Base-by-base conservation (phyloP, 495 filamentous ascomycete species). In the Saxophila tyrrhenica region DNA sequence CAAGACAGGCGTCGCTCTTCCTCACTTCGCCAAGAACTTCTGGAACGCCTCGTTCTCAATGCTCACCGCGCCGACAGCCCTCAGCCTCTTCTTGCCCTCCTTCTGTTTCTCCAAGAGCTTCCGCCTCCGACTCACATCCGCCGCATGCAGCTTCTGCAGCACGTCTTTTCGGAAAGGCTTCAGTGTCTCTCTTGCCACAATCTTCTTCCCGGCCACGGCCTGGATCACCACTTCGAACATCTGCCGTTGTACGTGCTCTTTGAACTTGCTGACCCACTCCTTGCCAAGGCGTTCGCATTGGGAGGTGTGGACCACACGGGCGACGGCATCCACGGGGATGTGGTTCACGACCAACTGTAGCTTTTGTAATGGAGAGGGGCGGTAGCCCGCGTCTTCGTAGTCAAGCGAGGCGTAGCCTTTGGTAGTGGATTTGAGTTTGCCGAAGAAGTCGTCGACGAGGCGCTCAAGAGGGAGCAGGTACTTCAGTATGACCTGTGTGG, bases 71-170 rank as follows among this genome's bases (percentile, higher is more conserved):
- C 81, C 83, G 19, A 85, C 78, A 1, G 80, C 71, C 52, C 78
- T 78, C 54, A 97, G 69, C 71, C 81, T 86, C 78, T 95, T 97
- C 54, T 87, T 78, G 0, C 92, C 92, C 60, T 91, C 91, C 72
- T 98, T 98, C 69, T 98, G 92, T 75, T 89, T 95, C 71, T 97
- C 91, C 41, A 98, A 65, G 58, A 98, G 68, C 70, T 98, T 98
- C 64, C 81, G 76, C 46, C 89, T 77, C 32, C 92, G 74, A 10
- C 78, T 78, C 17, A 94, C 77, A 72, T 98, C 92, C 60, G 82
- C 84, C 9, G 94, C 92, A 65, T 98, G 94, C 54, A 98, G 74
- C 69, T 98, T 98, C 32, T 85, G 83, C 56, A 94, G 72, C 2
- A 98, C 82, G 63, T 98, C 92, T 70, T 98, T 98, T 48, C 92